Evolutionary conservation across 179 eudicot species (phyloP).

Genomic region (Sideroxylon spinosum): DNA sequence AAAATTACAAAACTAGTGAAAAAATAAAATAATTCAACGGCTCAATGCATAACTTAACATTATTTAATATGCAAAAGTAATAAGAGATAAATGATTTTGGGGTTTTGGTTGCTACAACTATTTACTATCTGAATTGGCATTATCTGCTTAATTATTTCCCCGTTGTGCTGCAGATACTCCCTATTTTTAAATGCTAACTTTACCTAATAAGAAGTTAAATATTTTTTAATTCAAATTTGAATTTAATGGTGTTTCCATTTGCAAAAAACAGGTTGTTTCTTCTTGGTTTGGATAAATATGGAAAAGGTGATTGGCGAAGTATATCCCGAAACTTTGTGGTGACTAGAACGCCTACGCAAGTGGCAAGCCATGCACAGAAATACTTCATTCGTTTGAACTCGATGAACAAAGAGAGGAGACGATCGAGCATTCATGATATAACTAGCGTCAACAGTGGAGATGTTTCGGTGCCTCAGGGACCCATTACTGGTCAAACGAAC

Average conservation of each 20-base stretch:
- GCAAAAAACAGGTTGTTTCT: conserved; percentile 65
- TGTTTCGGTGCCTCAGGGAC: conserved; percentile 51
- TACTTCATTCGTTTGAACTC: conserved; percentile 83
- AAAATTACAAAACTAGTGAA: too few species aligned
- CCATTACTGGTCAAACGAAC: conserved; percentile 70
- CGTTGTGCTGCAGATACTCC: neutral
- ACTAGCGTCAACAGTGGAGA: conserved; percentile 66
- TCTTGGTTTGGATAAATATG: conserved; percentile 86
- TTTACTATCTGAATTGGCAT: neutral
- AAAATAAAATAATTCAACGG: too few species aligned
- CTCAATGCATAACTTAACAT: too few species aligned
- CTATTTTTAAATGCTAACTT: neutral
- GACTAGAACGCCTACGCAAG: conserved; percentile 79
- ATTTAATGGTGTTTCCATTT: neutral
- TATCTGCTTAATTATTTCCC: neutral
- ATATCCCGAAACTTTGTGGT: conserved; percentile 89
- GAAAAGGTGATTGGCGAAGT: conserved; percentile 95
- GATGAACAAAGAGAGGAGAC: conserved; percentile 82
- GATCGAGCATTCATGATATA: conserved; percentile 96
- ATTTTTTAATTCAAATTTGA: neutral
- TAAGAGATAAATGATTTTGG: too few species aligned
- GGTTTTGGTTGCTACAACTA: too few species aligned
- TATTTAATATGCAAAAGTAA: too few species aligned
- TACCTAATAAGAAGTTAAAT: neutral
- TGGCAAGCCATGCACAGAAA: conserved; percentile 88